These are phyloP conservation scores for Trypanosoma lewisi DNA, from an alignment of 208 protist genomes.

Conservation along the genomic window DNA sequence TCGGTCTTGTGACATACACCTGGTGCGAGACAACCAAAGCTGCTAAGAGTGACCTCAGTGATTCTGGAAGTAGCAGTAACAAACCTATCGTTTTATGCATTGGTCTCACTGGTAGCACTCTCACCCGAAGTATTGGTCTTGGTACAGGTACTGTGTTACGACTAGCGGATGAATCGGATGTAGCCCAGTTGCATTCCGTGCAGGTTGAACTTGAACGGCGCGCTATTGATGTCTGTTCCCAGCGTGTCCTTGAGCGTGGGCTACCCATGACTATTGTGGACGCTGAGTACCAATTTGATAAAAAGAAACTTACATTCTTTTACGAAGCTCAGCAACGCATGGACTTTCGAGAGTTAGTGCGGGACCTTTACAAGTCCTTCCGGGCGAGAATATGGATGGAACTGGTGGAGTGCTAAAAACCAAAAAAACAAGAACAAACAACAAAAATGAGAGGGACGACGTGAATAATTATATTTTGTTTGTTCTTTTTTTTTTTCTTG, in stretches of 20 bases:
- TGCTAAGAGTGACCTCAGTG: neutral
- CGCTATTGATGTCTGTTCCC: slow-evolving; percentile 74
- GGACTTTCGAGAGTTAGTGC: slow-evolving; percentile 88
- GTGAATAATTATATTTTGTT: neutral
- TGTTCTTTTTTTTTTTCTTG: slow-evolving; percentile 1
- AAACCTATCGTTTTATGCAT: slow-evolving; percentile 49
- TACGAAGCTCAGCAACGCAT: slow-evolving; percentile 86
- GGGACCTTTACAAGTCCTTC: slow-evolving; percentile 89
- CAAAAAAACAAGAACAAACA: too few relatives aligned
- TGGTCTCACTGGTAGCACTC: slow-evolving; percentile 50
- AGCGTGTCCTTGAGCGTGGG: slow-evolving; percentile 78
- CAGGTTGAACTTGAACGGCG: slow-evolving; percentile 81
- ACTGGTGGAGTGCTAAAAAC: slow-evolving; percentile 60
- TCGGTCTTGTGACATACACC: slow-evolving; percentile 82
- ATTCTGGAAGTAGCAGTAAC: neutral
- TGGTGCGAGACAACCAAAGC: slow-evolving; percentile 54
- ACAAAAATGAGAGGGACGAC: neutral
- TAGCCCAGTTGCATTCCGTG: slow-evolving; percentile 64
- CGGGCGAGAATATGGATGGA: slow-evolving; percentile 91
- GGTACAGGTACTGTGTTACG: slow-evolving; percentile 81
- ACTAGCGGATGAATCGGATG: slow-evolving; percentile 49
- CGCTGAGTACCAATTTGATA: slow-evolving; percentile 91
- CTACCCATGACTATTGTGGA: slow-evolving; percentile 89
- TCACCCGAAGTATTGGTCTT: slow-evolving; percentile 64
- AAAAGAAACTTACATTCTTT: slow-evolving; percentile 92